Evolutionary conservation across 2,329 filamentous ascomycete genomes (phyloP).

Genomic region (Metarhizium humberi): DNA sequence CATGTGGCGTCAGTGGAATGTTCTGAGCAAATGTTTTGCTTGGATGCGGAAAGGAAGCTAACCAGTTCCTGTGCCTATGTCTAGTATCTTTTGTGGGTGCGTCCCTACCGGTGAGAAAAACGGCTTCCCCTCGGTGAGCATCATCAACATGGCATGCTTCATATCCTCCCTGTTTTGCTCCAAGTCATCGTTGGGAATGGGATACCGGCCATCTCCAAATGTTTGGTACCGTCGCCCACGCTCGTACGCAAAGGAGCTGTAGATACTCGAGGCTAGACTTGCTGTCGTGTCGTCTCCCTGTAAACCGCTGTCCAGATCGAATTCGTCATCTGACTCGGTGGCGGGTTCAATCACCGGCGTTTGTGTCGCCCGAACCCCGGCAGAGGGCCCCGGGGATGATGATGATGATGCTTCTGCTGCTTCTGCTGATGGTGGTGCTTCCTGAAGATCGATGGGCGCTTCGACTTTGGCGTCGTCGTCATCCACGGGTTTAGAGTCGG

Average conservation of each 20-base stretch:
- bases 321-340: constrained; percentile 5
- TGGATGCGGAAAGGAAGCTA: background rate
- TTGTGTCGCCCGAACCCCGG: background rate
- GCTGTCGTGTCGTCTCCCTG: constrained; percentile 3
- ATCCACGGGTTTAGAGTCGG: background rate
- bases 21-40: background rate
- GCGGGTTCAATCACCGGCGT: background rate
- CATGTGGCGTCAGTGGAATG: background rate
- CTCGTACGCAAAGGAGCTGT: constrained; percentile 6
- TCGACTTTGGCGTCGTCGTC: background rate
- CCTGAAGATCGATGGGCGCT: background rate
- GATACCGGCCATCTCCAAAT: constrained; percentile 24
- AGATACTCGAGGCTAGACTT: constrained; percentile 8
- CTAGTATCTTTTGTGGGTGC: constrained; percentile 25
- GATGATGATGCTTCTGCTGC: background rate
- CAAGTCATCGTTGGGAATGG: constrained; percentile 28
- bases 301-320: constrained; percentile 1
- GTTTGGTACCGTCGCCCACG: constrained; percentile 19
- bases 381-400: background rate
- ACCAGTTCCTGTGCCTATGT: constrained; percentile 26
- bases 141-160: constrained; percentile 28
- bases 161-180: constrained; percentile 31
- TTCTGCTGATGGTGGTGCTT: background rate
- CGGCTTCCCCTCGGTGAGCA: constrained; percentile 24
- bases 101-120: constrained; percentile 31